These are phyloP conservation scores for Candida alai DNA, from an alignment of 805 yeast genomes.

Conservation along the genomic window DNA sequence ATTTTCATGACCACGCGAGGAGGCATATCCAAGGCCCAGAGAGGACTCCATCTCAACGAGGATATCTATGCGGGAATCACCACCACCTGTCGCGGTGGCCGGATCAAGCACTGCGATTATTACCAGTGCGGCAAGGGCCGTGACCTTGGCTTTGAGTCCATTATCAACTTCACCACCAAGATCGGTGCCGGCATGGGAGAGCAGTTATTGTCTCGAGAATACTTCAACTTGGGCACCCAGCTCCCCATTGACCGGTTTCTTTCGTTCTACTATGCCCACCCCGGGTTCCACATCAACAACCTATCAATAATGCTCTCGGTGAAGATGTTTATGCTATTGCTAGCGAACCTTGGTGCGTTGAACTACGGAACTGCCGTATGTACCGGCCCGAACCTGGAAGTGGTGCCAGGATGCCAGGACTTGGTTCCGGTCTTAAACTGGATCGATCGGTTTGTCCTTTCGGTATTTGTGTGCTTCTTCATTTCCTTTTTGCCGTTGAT, in stretches of 20 bases:
- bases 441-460: slow-evolving; percentile 83
- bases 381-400: slow-evolving; percentile 49
- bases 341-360: slow-evolving; percentile 77
- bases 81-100: slow-evolving; percentile 84
- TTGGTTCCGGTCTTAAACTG: slow-evolving; percentile 82
- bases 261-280: slow-evolving; percentile 94
- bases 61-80: slow-evolving; percentile 96
- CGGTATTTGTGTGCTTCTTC: slow-evolving; percentile 89
- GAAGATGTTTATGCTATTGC: slow-evolving; percentile 78
- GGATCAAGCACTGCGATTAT: slow-evolving; percentile 92
- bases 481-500: slow-evolving; percentile 85
- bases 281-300: slow-evolving; percentile 93
- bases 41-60: slow-evolving; percentile 87
- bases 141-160: slow-evolving; percentile 90
- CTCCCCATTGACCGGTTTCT: slow-evolving; percentile 85
- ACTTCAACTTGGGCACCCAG: slow-evolving; percentile 85
- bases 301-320: slow-evolving; percentile 82
- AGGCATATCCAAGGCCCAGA: slow-evolving; percentile 92
- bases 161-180: slow-evolving; percentile 88
- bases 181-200: slow-evolving; percentile 99
- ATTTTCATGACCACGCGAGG: slow-evolving; percentile 94
- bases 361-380: slow-evolving; percentile 71
- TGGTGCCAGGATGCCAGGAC: slow-evolving; percentile 70
- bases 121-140: slow-evolving; percentile 97
- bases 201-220: slow-evolving; percentile 87